Conservation (phyloP, 2,329 filamentous ascomycete genomes). For the Ceratocystis cubensis region DNA sequence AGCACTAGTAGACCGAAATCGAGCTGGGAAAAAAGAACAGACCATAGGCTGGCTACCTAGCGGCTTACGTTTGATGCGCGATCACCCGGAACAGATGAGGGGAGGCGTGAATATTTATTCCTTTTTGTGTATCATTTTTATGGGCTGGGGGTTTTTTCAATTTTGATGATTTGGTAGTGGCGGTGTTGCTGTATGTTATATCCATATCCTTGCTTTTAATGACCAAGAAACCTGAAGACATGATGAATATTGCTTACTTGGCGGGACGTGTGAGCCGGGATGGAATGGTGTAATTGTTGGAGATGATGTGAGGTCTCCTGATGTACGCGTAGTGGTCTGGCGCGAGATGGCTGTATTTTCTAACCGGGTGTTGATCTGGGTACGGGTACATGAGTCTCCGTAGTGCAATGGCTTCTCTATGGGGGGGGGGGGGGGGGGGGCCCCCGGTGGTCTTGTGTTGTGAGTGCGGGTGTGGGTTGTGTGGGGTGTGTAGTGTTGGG, state of each 20-base stretch:
- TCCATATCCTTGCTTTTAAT: background rate
- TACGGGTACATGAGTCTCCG: too few relatives aligned
- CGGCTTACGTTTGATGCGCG: conserved; percentile 2
- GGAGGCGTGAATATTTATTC: conserved; percentile 12
- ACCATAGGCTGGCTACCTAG: conserved; percentile 10
- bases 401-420: too few relatives aligned
- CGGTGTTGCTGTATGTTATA: background rate
- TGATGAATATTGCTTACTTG: background rate
- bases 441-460: too few relatives aligned
- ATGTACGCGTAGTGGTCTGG: too few relatives aligned
- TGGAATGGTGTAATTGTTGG: too few relatives aligned
- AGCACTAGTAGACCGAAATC: conserved; percentile 50
- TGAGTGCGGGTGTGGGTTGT: too few relatives aligned
- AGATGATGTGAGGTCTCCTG: too few relatives aligned
- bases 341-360: too few relatives aligned
- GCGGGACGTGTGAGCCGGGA: too few relatives aligned
- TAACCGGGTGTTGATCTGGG: too few relatives aligned
- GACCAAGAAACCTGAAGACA: background rate
- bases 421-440: too few relatives aligned
- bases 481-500: too few relatives aligned
- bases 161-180: background rate
- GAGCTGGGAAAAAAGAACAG: background rate
- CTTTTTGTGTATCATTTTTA: conserved; percentile 5
- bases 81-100: conserved; percentile 7
- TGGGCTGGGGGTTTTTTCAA: background rate